Evolutionary conservation across 768 basidiomycete genomes (phyloP), one percentile per base, ranked within the genome.

Genomic region (Gymnopilus dilepis): DNA sequence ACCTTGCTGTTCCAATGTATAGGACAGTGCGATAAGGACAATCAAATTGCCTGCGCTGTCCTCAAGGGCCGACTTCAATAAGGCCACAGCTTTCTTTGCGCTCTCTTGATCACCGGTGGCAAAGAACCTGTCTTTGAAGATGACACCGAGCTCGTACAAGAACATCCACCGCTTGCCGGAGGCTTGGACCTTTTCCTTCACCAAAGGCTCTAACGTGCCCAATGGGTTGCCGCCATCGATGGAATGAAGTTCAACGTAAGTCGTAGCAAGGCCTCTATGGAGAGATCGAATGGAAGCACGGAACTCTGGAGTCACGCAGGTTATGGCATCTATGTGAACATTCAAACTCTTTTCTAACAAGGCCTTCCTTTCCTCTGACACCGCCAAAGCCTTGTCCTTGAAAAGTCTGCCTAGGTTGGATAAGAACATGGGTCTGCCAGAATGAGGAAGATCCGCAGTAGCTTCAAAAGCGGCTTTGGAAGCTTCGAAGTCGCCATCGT

Each of bases 321-420:
- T 24, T 7, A 62, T 55, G 21, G 64, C 64, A 41, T 55, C 31
- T n/a, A 62, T 28, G 22, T 65, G 64, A 19, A 34, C 31, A 7
- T 19, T 33, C 11, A 65, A 51, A 28, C 56, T 53, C 17, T 62
- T 42, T 21, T 59, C 45, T 31, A 65, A 31, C 12, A 59, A 33
- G 17, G 19, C 12, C 6, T 62, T 22, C 40, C 48, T 31, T 2
- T 45, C 37, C 15, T 45, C 41, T 3, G 40, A 9, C 11, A 33
- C 15, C 15, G 19, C 26, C 24, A 62, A 51, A 4, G 64, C 64
- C 8, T 62, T 58, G 19, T 50, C 60, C n/a, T 61, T 65, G 56
- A 58, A 42, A 24, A 65, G 38, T 13, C 53, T 56, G 19, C 56
- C 64, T 1, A 62, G 34, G 33, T 65, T 55, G n/a, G 64, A 65